Conservation (phyloP, 805 yeast species). For the Saturnispora besseyi region DNA sequence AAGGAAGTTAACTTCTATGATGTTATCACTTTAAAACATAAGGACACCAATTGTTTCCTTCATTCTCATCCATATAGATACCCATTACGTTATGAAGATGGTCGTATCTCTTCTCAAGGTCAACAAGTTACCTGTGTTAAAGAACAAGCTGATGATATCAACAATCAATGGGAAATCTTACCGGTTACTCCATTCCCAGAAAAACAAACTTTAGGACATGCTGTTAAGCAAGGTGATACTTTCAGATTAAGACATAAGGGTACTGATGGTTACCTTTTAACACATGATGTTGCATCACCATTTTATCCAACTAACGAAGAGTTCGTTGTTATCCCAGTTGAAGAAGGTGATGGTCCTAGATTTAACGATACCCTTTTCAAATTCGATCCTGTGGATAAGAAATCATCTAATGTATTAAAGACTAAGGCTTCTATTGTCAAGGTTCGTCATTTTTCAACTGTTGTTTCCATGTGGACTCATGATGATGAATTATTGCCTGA, state of each 20-base stretch:
- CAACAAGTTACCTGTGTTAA: slow-evolving; percentile 81
- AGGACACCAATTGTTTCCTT: slow-evolving; percentile 65
- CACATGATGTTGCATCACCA: slow-evolving; percentile 97
- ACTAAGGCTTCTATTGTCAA: slow-evolving; percentile 64
- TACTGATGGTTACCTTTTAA: slow-evolving; percentile 69
- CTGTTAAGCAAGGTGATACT: slow-evolving; percentile 60
- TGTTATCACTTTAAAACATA: slow-evolving; percentile 66
- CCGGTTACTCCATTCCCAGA: slow-evolving; percentile 46
- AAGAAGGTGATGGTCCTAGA: slow-evolving; percentile 40
- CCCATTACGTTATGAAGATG: slow-evolving; percentile 93
- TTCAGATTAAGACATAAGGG: slow-evolving; percentile 74
- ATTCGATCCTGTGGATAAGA: slow-evolving; percentile 51
- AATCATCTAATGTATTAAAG: slow-evolving; percentile 43
- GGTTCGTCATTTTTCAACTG: slow-evolving; percentile 73
- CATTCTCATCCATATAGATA: slow-evolving; percentile 75
- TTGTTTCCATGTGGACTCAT: slow-evolving; percentile 93
- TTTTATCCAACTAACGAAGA: slow-evolving; percentile 88
- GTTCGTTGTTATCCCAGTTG: slow-evolving; percentile 64
- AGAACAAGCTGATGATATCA: slow-evolving; percentile 47
- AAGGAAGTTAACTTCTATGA: slow-evolving; percentile 71
- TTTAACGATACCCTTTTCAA: slow-evolving; percentile 74
- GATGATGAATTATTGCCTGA: slow-evolving; percentile 79
- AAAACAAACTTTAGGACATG: slow-evolving; percentile 32
- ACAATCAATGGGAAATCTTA: slow-evolving; percentile 80
- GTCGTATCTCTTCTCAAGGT: slow-evolving; percentile 87